Percentiles rank a stretch among this genome's conserved stretches.
These are phyloP conservation scores for Nemophila menziesii DNA, from an alignment of 257 asterid genomes.

Conservation along the genomic window DNA sequence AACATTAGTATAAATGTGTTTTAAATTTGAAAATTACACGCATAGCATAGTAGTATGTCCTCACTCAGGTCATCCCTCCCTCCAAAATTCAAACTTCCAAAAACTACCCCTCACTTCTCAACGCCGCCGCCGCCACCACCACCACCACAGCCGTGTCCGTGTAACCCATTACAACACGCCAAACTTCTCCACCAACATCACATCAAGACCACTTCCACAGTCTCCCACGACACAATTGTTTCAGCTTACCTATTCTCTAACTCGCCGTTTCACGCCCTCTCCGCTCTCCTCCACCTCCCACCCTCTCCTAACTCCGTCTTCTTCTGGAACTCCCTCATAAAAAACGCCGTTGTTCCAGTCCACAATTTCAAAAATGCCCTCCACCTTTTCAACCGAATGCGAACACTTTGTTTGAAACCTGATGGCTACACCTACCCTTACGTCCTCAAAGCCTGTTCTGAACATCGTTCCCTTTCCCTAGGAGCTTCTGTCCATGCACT, in stretches of 20 bases:
- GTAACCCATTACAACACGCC: background rate
- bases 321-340: constrained; percentile 75
- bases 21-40: background rate
- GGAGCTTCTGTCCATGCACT: constrained; percentile 55
- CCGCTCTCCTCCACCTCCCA: constrained; percentile 26
- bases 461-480: constrained; percentile 17
- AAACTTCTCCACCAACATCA: background rate
- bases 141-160: background rate
- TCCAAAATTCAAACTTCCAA: background rate
- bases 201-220: background rate
- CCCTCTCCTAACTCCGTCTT: constrained; percentile 35
- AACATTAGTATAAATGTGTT: background rate
- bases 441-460: constrained; percentile 57
- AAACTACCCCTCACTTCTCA: background rate
- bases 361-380: constrained; percentile 24
- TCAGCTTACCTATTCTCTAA: constrained; percentile 6
- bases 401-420: constrained; percentile 46
- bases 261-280: constrained; percentile 15
- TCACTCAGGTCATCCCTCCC: background rate
- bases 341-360: constrained; percentile 21
- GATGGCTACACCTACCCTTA: constrained; percentile 72
- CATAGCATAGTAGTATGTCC: background rate
- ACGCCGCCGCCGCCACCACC: background rate
- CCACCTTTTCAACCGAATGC: constrained; percentile 50
- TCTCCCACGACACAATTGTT: background rate